A percentile compares a stretch with the other conserved stretches of the same genome.
These are phyloP conservation scores for Psilocybe mexicana DNA, from an alignment of 1,284 basidiomycete species.

Conservation along the genomic window DNA sequence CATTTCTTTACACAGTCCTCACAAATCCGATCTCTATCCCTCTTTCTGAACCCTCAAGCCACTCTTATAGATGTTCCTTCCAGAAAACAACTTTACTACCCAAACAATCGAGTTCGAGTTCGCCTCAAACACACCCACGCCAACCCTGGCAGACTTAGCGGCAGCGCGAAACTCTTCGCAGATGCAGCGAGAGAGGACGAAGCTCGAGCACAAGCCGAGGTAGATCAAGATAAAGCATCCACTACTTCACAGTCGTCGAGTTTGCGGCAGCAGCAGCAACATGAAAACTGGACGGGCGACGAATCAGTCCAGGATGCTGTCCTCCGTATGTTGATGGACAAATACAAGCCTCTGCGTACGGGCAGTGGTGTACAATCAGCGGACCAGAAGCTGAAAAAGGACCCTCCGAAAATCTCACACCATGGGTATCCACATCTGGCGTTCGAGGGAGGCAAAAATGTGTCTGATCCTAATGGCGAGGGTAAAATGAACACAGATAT, in stretches of 20 bases:
- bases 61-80: neutral
- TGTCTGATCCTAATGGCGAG: no score
- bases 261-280: slow-evolving; percentile 36
- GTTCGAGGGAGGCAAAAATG: neutral
- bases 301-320: slow-evolving; percentile 74
- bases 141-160: slow-evolving; percentile 23
- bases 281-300: slow-evolving; percentile 77
- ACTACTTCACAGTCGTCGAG: slow-evolving; percentile 24
- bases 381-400: slow-evolving; percentile 68
- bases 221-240: slow-evolving; percentile 13
- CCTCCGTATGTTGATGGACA: slow-evolving; percentile 84
- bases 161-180: slow-evolving; percentile 69
- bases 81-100: neutral
- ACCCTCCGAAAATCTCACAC: slow-evolving; percentile 21
- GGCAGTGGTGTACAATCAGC: slow-evolving; percentile 59
- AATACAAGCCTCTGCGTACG: slow-evolving; percentile 76
- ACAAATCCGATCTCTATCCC: neutral
- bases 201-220: slow-evolving; percentile 24
- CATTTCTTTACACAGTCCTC: neutral
- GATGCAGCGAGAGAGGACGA: slow-evolving; percentile 64
- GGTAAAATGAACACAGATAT: neutral
- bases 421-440: neutral
- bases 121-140: neutral
- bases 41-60: neutral
- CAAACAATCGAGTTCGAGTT: neutral